Percentiles rank a stretch among this genome's conserved stretches.
phyloP scores from a whole-genome alignment of 352 stramenopile genomes.

The Thalassiosira exigua region DNA sequence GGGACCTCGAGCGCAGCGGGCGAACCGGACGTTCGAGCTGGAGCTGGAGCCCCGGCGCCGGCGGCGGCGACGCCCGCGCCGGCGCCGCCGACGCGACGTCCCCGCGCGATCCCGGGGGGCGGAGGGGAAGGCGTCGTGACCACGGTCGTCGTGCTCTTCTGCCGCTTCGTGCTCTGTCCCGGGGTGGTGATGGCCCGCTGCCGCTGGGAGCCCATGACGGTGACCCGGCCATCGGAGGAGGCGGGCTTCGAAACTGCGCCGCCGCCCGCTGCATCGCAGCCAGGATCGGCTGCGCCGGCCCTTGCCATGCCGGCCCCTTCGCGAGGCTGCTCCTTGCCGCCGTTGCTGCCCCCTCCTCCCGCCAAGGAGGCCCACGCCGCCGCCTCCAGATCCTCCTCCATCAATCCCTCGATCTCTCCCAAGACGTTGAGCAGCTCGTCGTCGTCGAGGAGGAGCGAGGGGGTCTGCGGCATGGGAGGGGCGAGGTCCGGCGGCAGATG shows the following conservation, averaged over 20 bases:
- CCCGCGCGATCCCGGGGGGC: too few relatives aligned
- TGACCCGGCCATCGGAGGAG: too few relatives aligned
- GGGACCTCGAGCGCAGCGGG: constrained; percentile 35
- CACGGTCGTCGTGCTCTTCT: constrained; percentile 56
- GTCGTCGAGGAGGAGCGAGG: neutral
- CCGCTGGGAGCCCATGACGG: too few relatives aligned
- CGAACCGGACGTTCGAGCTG: neutral
- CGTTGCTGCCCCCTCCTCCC: constrained; percentile 9
- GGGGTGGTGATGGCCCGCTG: constrained; percentile 57
- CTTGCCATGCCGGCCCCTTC: neutral
- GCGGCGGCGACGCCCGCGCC: too few relatives aligned
- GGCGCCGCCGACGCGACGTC: too few relatives aligned
- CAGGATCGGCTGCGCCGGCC: neutral
- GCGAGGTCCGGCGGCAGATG: neutral
- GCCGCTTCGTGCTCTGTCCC: constrained; percentile 43
- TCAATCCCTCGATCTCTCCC: constrained; percentile 74
- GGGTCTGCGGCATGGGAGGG: neutral
- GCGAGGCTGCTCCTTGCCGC: neutral
- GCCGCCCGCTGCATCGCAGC: constrained; percentile 14
- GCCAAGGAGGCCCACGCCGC: constrained; percentile 63
- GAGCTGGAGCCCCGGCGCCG: too few relatives aligned
- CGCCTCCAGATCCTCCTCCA: constrained; percentile 83
- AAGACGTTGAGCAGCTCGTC: constrained; percentile 53
- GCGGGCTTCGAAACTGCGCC: constrained; percentile 44
- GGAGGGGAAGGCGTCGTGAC: constrained; percentile 46